Evolutionary conservation across 345 rosid genomes (phyloP).

Genomic region (Clarkia xantiana): DNA sequence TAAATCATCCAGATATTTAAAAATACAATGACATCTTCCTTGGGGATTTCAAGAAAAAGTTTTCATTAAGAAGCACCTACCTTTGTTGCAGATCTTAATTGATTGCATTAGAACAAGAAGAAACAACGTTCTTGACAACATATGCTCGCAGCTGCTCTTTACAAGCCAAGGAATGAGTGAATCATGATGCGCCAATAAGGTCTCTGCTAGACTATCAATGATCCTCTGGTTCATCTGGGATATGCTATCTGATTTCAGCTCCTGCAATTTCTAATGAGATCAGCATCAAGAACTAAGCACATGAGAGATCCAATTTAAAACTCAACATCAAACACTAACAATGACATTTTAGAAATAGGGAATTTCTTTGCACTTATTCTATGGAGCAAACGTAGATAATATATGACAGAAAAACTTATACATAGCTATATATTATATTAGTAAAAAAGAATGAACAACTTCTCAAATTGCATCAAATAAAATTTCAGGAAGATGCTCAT

Average conservation of each 20-base stretch:
- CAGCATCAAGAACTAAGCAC: background rate
- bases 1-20: background rate
- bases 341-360: too few relatives aligned
- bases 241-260: slow-evolving; percentile 27
- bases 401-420: background rate
- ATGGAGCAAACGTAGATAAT: too few relatives aligned
- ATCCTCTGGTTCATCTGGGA: slow-evolving; percentile 44
- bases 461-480: too few relatives aligned
- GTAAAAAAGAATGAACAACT: background rate
- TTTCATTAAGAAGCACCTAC: slow-evolving; percentile 17
- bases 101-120: slow-evolving; percentile 65
- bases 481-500: too few relatives aligned
- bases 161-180: slow-evolving; percentile 44
- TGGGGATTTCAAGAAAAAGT: background rate
- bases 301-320: too few relatives aligned
- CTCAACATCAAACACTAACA: too few relatives aligned
- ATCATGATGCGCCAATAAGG: slow-evolving; percentile 30
- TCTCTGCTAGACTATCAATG: slow-evolving; percentile 42
- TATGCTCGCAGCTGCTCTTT: slow-evolving; percentile 28
- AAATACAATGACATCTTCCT: slow-evolving; percentile 17
- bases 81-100: slow-evolving; percentile 14
- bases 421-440: background rate
- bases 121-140: slow-evolving; percentile 50
- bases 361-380: too few relatives aligned
- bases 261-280: slow-evolving; percentile 21